These are phyloP conservation scores for Meyerozyma smithsonii DNA, from an alignment of 1,139 yeast genomes.

Conservation along the genomic window DNA sequence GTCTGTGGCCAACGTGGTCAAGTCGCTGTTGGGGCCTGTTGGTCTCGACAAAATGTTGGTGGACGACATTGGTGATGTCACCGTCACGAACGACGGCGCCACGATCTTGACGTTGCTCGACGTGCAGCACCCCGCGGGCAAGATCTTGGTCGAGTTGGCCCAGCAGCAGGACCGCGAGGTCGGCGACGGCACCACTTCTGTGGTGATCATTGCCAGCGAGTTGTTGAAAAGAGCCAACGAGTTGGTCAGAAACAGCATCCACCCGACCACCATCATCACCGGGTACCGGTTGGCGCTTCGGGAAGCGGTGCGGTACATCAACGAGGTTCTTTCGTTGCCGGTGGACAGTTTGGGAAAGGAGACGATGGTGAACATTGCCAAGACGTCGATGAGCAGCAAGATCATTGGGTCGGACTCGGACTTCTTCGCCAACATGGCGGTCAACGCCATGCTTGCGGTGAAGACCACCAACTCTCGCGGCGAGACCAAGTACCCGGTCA, in stretches of 20 bases:
- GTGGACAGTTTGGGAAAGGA: constrained; percentile 85
- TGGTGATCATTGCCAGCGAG: constrained; percentile 92
- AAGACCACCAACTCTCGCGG: constrained; percentile 87
- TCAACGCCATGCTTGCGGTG: constrained; percentile 93
- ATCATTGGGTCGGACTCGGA: constrained; percentile 95
- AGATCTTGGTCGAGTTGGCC: constrained; percentile 92
- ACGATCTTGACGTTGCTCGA: constrained; percentile 87
- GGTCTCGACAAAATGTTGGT: constrained; percentile 98
- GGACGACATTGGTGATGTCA: constrained; percentile 98
- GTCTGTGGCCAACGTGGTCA: constrained; percentile 96
- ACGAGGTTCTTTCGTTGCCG: constrained; percentile 76
- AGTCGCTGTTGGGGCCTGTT: constrained; percentile 95
- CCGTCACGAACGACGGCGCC: constrained; percentile 98
- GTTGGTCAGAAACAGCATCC: constrained; percentile 86
- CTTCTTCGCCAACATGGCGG: constrained; percentile 86
- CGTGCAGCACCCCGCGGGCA: constrained; percentile 99
- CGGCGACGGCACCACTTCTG: constrained; percentile 98
- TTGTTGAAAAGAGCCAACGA: constrained; percentile 90
- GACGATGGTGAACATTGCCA: constrained; percentile 79
- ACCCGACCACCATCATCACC: constrained; percentile 95
- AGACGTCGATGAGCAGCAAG: constrained; percentile 95
- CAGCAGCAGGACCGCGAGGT: constrained; percentile 99
- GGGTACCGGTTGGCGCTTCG: constrained; percentile 92
- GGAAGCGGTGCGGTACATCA: constrained; percentile 87
- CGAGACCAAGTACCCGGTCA: constrained; percentile 89